phyloP scores from a whole-genome alignment of 2,329 filamentous ascomycete genomes.

The Zopfia rhizophila region DNA sequence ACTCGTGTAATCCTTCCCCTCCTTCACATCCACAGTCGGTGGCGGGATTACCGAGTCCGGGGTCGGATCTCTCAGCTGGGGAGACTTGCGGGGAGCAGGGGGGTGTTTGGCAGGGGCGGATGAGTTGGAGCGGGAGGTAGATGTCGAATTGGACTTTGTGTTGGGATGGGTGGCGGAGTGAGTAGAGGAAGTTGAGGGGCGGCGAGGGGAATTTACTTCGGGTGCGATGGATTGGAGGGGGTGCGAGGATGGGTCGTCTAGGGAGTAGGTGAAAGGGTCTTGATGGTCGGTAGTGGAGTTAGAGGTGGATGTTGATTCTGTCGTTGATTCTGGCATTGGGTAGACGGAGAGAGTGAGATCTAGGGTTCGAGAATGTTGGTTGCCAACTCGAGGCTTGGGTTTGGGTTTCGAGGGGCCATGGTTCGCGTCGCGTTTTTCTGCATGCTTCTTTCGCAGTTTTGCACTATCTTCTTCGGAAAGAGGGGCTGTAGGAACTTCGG shows the following conservation, averaged over 20 bases:
- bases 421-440: constrained; percentile 21
- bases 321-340: constrained; percentile 32
- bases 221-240: constrained; percentile 41
- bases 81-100: constrained; percentile 22
- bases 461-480: constrained; percentile 35
- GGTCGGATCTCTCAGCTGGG: constrained; percentile 23
- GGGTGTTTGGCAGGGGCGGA: constrained; percentile 31
- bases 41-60: constrained; percentile 40
- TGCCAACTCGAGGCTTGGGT: constrained; percentile 17
- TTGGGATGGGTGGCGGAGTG: constrained; percentile 20
- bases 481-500: constrained; percentile 30
- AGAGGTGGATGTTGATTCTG: constrained; percentile 24
- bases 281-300: constrained; percentile 19
- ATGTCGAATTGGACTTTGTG: constrained; percentile 15
- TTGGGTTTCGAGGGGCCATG: constrained; percentile 25
- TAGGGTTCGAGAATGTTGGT: constrained; percentile 32
- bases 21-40: constrained; percentile 23
- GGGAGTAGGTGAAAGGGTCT: constrained; percentile 19
- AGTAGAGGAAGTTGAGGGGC: constrained; percentile 40
- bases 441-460: constrained; percentile 32
- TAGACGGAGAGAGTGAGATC: constrained; percentile 36
- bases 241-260: constrained; percentile 35
- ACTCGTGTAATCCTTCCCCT: constrained; percentile 44
- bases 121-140: constrained; percentile 26
- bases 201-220: constrained; percentile 42